Percentiles rank a stretch among this genome's conserved stretches.
Conservation (phyloP, 176 grass and related monocot species). For the Triticum dicoccoides region DNA sequence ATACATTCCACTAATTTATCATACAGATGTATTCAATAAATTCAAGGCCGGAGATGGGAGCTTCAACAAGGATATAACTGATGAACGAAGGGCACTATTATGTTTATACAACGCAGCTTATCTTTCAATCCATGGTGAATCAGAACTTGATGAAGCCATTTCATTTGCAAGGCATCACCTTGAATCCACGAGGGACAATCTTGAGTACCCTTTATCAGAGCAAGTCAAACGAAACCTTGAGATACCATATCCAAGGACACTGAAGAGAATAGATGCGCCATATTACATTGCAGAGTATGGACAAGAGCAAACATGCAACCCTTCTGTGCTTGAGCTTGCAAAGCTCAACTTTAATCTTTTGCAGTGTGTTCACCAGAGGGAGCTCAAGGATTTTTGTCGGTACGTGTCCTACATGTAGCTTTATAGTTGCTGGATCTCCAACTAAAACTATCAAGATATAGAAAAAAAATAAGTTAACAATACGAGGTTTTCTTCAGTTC, state of each 20-base stretch:
- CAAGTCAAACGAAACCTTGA: not conserved
- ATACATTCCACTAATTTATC: too few relatives aligned
- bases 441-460: too few relatives aligned
- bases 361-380: too few relatives aligned
- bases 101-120: not conserved
- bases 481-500: too few relatives aligned
- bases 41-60: too few relatives aligned
- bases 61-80: not conserved
- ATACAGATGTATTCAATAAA: too few relatives aligned
- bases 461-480: too few relatives aligned
- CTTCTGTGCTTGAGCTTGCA: not conserved
- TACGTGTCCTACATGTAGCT: too few relatives aligned
- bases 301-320: not conserved
- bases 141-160: not conserved
- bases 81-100: not conserved
- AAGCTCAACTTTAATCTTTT: too few relatives aligned
- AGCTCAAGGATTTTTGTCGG: too few relatives aligned
- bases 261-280: not conserved
- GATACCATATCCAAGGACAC: not conserved
- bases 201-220: not conserved
- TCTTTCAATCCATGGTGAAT: not conserved
- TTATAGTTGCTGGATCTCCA: too few relatives aligned
- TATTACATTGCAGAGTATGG: not conserved
- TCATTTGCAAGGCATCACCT: not conserved
- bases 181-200: not conserved